Conservation (phyloP, 495 filamentous ascomycete species). For the Niebla homalea region DNA sequence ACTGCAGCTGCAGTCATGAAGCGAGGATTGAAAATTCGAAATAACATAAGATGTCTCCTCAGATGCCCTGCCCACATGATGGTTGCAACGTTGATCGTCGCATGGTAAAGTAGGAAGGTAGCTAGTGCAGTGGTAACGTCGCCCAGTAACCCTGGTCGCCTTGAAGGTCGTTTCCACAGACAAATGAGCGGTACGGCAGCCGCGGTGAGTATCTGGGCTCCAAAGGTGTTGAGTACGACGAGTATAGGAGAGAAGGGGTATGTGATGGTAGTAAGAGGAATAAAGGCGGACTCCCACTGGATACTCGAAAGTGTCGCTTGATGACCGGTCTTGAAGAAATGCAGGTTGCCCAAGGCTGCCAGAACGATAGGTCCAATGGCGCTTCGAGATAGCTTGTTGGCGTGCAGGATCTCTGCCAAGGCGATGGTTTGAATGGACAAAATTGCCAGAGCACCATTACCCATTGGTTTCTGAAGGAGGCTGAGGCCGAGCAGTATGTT, state of each 20-base stretch:
- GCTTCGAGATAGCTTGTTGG: slow-evolving; percentile 53
- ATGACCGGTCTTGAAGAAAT: slow-evolving; percentile 97
- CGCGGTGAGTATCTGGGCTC: slow-evolving; percentile 71
- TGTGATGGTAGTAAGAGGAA: slow-evolving; percentile 65
- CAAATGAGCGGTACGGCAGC: slow-evolving; percentile 65
- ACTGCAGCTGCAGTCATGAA: slow-evolving; percentile 74
- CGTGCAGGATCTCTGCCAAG: slow-evolving; percentile 76
- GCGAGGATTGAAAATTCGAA: slow-evolving; percentile 82
- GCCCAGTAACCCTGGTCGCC: slow-evolving; percentile 40
- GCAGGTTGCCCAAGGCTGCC: slow-evolving; percentile 72
- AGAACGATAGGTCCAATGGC: slow-evolving; percentile 74
- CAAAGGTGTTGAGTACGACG: slow-evolving; percentile 76
- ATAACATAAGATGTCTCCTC: slow-evolving; percentile 88
- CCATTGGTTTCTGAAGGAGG: slow-evolving; percentile 90
- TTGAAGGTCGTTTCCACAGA: slow-evolving; percentile 66
- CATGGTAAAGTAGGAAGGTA: slow-evolving; percentile 67
- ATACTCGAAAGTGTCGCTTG: slow-evolving; percentile 78
- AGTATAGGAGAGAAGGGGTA: slow-evolving; percentile 84
- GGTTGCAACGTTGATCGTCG: slow-evolving; percentile 66
- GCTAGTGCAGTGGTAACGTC: slow-evolving; percentile 54
- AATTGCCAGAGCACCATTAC: slow-evolving; percentile 66
- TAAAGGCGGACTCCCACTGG: slow-evolving; percentile 96
- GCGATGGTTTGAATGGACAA: slow-evolving; percentile 76
- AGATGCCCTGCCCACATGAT: slow-evolving; percentile 80
- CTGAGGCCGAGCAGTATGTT: slow-evolving; percentile 63